Conservation (phyloP, 441 rosid species). For the Rhodomyrtus psidioides region DNA sequence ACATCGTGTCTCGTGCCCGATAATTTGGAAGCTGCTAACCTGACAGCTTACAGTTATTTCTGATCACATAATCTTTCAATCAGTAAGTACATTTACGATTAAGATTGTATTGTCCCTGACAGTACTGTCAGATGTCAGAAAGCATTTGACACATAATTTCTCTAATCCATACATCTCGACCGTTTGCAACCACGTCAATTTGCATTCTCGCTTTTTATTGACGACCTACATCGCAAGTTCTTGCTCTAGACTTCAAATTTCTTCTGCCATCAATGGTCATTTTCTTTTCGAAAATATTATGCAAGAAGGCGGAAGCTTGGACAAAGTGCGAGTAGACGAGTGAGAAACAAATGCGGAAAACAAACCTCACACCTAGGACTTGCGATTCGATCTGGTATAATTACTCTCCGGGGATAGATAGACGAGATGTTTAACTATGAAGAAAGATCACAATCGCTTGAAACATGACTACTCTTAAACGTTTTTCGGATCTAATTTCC, state of each 20-base stretch:
- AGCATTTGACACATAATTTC: not conserved
- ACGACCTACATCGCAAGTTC: no score
- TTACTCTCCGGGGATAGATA: no score
- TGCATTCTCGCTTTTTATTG: not conserved
- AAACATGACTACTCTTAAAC: not conserved
- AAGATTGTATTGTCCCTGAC: no score
- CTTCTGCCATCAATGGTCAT: not conserved
- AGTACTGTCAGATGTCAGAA: no score
- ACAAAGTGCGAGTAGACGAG: not conserved
- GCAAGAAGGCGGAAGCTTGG: not conserved
- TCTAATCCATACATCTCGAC: not conserved
- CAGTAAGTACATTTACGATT: no score
- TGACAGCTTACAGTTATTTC: no score
- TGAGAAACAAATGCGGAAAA: not conserved
- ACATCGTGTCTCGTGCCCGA: not conserved
- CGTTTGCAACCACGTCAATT: not conserved
- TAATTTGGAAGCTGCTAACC: no score
- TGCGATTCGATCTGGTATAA: not conserved
- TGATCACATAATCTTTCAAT: no score
- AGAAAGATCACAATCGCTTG: not conserved
- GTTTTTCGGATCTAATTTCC: not conserved
- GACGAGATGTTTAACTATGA: not conserved
- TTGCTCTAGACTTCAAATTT: no score
- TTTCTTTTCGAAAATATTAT: no score
- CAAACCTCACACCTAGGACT: no score